Conservation (phyloP, 2,329 filamentous ascomycete genomes). For the Sporothrix mexicana region DNA sequence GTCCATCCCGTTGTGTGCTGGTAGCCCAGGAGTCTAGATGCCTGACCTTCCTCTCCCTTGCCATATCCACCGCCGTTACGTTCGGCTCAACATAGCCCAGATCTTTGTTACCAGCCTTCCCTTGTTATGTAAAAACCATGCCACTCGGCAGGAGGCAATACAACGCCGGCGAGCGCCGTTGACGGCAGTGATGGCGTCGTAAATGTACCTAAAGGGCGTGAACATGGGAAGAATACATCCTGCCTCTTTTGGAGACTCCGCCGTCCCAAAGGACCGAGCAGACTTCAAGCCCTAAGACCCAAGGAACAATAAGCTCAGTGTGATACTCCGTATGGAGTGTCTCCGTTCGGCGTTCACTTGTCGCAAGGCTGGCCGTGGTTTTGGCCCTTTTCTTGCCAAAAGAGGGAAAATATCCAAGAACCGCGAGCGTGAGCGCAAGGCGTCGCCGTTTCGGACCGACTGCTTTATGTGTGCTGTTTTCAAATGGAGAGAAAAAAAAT, state of each 20-base stretch:
- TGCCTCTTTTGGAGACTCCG: background rate
- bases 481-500: too few relatives aligned
- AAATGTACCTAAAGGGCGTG: background rate
- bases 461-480: background rate
- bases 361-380: background rate
- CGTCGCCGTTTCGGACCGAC: conserved; percentile 5
- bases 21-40: too few relatives aligned
- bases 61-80: background rate
- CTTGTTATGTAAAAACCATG: background rate
- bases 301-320: background rate
- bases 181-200: background rate
- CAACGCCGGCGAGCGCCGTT: background rate
- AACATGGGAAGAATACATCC: background rate
- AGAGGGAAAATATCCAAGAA: background rate
- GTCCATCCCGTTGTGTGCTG: too few relatives aligned
- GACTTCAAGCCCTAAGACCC: background rate
- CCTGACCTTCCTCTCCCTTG: too few relatives aligned
- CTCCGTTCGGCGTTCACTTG: background rate
- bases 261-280: background rate
- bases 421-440: background rate
- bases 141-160: background rate
- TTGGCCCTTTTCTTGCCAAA: background rate
- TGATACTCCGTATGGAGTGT: too few relatives aligned
- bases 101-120: background rate
- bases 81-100: background rate